phyloP scores from a whole-genome alignment of 257 asterid genomes.

The Solanum phureja region DNA sequence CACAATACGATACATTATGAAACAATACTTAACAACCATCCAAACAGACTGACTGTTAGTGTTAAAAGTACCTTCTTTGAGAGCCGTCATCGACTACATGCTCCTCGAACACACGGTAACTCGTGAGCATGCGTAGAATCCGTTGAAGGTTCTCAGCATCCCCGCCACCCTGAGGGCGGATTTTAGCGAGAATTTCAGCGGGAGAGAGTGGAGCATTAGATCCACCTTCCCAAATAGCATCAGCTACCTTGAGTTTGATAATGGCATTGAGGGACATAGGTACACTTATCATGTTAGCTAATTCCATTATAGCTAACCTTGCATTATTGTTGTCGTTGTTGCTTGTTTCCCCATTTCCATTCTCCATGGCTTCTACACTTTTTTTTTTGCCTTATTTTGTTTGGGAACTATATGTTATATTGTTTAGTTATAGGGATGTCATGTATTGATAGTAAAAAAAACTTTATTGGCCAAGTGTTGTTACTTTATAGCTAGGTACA shows the following conservation, averaged over 20 bases:
- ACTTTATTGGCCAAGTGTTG: neutral
- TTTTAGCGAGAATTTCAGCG: conserved; percentile 7
- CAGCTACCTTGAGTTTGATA: conserved; percentile 18
- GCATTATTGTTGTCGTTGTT: neutral
- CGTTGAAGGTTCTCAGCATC: conserved; percentile 15
- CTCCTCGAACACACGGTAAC: conserved; percentile 12
- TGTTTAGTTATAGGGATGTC: neutral
- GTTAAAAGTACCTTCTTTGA: conserved; percentile 2
- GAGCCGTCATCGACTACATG: conserved; percentile 1
- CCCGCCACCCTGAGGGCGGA: neutral
- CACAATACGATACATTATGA: too few relatives aligned
- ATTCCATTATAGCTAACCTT: conserved; percentile 12
- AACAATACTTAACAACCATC: too few relatives aligned
- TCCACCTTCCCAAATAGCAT: neutral
- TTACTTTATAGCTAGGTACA: neutral
- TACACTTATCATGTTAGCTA: conserved; percentile 24
- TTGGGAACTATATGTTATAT: neutral
- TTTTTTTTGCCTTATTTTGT: neutral
- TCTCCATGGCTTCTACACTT: neutral
- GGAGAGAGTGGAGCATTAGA: conserved; percentile 6
- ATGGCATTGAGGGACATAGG: conserved; percentile 17
- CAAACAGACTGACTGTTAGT: too few relatives aligned
- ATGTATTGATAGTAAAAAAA: neutral
- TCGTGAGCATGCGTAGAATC: conserved; percentile 16
- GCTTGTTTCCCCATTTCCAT: neutral